phyloP scores from a whole-genome alignment of 2,329 filamentous ascomycete genomes.

The Dactylellina haptotyla region DNA sequence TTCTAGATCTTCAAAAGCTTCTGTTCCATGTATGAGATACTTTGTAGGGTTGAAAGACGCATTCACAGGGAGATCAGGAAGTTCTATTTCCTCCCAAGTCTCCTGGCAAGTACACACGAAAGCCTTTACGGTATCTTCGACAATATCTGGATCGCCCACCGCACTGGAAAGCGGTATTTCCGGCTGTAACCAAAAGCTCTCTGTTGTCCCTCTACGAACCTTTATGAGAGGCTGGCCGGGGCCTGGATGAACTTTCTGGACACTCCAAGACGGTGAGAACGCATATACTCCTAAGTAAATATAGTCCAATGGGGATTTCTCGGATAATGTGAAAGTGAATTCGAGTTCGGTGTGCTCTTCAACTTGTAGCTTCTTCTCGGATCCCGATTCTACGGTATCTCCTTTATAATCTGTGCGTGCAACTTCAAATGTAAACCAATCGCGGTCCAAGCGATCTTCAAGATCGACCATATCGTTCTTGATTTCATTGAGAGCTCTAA shows the following conservation, averaged over 20 bases:
- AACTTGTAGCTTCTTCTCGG: neutral
- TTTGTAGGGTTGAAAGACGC: neutral
- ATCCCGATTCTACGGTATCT: neutral
- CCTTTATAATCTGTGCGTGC: neutral
- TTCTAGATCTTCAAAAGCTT: neutral
- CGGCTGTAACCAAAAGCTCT: neutral
- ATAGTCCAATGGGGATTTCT: neutral
- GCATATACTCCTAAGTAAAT: constrained; percentile 9
- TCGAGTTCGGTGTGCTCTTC: neutral
- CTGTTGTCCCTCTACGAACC: neutral
- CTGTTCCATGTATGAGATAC: neutral
- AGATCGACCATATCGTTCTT: neutral
- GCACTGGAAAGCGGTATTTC: neutral
- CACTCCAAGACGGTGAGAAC: constrained; percentile 14
- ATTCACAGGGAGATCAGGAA: constrained; percentile 1
- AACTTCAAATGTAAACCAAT: constrained; percentile 6
- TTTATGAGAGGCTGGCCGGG: neutral
- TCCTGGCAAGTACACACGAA: neutral
- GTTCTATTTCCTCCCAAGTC: constrained; percentile 19
- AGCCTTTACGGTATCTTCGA: neutral
- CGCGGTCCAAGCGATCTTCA: neutral
- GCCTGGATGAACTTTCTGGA: neutral
- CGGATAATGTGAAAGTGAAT: neutral
- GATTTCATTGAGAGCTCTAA: neutral
- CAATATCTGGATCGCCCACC: neutral